A percentile compares a stretch with the other conserved stretches of the same genome.
Evolutionary conservation across 768 basidiomycete species (phyloP).

Genomic region (Omphalotus guepiniiformis): DNA sequence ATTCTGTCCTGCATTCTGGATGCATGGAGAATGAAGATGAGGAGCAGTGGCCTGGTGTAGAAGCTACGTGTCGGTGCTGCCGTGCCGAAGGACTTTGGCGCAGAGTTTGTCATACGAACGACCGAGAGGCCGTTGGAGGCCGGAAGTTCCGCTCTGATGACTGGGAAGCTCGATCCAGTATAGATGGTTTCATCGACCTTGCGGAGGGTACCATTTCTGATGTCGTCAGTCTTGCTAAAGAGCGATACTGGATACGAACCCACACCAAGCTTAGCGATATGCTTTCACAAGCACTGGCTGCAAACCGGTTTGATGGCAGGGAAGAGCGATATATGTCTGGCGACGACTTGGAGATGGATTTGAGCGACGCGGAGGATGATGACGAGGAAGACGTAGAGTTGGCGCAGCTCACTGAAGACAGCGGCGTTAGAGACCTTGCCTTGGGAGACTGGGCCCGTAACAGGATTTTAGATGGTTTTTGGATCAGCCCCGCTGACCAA

Average conservation of each 20-base stretch:
- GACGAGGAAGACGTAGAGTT: slow-evolving; percentile 42
- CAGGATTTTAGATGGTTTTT: slow-evolving; percentile 70
- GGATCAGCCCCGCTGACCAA: slow-evolving; percentile 70
- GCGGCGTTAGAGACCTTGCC: slow-evolving; percentile 46
- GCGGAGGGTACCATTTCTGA: slow-evolving; percentile 66
- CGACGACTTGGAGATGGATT: slow-evolving; percentile 21
- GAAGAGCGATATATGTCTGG: slow-evolving; percentile 19
- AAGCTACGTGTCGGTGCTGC: slow-evolving; percentile 66
- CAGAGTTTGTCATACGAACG: neutral
- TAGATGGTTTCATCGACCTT: slow-evolving; percentile 71
- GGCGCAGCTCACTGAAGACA: slow-evolving; percentile 37
- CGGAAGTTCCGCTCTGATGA: slow-evolving; percentile 24
- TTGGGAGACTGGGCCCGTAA: slow-evolving; percentile 69
- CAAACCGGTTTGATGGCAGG: slow-evolving; percentile 40
- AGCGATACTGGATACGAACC: slow-evolving; percentile 66
- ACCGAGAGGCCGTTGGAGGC: neutral
- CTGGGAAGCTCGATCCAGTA: slow-evolving; percentile 51
- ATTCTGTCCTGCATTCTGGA: slow-evolving; percentile 33
- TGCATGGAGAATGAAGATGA: slow-evolving; percentile 72
- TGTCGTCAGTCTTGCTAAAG: slow-evolving; percentile 56
- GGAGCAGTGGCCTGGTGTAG: slow-evolving; percentile 59
- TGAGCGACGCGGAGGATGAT: slow-evolving; percentile 33
- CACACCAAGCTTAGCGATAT: slow-evolving; percentile 64
- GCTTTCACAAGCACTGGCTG: slow-evolving; percentile 64
- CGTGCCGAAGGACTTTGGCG: slow-evolving; percentile 61